A percentile compares a stretch with the other conserved stretches of the same genome.
phyloP scores from a whole-genome alignment of 2,329 filamentous ascomycete genomes.

The Ascochyta fabae region DNA sequence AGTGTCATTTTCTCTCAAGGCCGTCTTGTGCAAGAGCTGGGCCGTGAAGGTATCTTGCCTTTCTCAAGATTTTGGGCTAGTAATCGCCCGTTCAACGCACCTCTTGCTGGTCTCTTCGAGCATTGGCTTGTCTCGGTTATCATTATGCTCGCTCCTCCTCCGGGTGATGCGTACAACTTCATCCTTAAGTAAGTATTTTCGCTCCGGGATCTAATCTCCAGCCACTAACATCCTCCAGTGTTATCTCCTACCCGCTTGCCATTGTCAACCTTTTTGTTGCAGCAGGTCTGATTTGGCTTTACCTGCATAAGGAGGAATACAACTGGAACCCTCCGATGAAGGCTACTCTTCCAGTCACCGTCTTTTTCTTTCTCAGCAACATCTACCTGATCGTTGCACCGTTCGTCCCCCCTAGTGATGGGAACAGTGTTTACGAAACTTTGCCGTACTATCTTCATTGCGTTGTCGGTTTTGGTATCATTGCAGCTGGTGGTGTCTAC shows the following conservation, averaged over 20 bases:
- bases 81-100: conserved; percentile 69
- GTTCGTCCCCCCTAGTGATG: conserved; percentile 57
- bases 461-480: conserved; percentile 59
- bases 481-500: conserved; percentile 58
- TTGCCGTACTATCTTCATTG: conserved; percentile 62
- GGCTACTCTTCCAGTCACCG: conserved; percentile 57
- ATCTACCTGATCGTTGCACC: conserved; percentile 60
- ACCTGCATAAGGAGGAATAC: conserved; percentile 50
- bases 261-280: conserved; percentile 61
- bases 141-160: conserved; percentile 71
- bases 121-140: conserved; percentile 70
- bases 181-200: conserved; percentile 52
- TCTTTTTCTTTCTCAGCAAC: conserved; percentile 62
- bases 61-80: conserved; percentile 68
- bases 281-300: conserved; percentile 57
- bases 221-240: conserved; percentile 45
- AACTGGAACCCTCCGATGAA: conserved; percentile 59
- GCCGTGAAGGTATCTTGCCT: conserved; percentile 70
- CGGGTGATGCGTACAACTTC: conserved; percentile 72
- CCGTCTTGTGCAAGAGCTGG: conserved; percentile 69
- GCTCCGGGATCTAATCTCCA: background rate
- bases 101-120: conserved; percentile 66
- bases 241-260: conserved; percentile 71
- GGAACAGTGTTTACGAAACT: conserved; percentile 59
- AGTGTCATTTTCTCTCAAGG: conserved; percentile 73